phyloP scores from a whole-genome alignment of 2,329 filamentous ascomycete species.

The Furcasterigmium furcatum region DNA sequence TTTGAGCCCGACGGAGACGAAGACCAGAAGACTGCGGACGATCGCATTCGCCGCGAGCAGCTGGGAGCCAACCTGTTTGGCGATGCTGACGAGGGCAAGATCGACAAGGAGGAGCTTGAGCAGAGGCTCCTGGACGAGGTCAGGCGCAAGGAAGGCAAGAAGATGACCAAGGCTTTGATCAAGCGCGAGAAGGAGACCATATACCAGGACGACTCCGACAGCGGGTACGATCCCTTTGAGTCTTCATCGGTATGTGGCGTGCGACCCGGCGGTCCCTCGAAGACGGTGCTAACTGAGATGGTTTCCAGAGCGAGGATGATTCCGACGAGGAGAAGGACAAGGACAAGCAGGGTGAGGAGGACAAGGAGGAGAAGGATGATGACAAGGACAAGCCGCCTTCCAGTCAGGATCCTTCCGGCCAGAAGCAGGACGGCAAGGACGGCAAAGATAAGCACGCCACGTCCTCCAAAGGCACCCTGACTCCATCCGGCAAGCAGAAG shows the following conservation, averaged over 20 bases:
- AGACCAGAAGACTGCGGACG: constrained; percentile 68
- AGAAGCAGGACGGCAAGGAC: constrained; percentile 53
- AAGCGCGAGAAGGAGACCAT: constrained; percentile 85
- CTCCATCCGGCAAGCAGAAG: constrained; percentile 46
- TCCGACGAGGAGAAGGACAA: constrained; percentile 31
- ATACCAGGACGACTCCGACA: constrained; percentile 68
- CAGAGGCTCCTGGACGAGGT: constrained; percentile 65
- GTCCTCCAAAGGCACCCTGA: constrained; percentile 66
- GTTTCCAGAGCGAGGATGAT: constrained; percentile 50
- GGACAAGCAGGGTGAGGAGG: constrained; percentile 36
- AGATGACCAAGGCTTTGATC: constrained; percentile 74
- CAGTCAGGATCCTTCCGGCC: constrained; percentile 36
- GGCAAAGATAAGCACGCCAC: constrained; percentile 50
- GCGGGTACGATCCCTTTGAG: constrained; percentile 37
- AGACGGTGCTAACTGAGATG: constrained; percentile 14
- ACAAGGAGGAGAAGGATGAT: constrained; percentile 65
- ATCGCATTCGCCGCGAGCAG: constrained; percentile 74
- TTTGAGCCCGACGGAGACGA: constrained; percentile 81
- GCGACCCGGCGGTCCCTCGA: background rate
- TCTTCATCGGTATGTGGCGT: constrained; percentile 24
- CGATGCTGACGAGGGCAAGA: constrained; percentile 64
- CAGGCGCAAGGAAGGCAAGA: constrained; percentile 70
- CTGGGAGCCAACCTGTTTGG: constrained; percentile 84
- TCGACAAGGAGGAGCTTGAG: constrained; percentile 72
- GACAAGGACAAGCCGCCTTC: constrained; percentile 36